Base-by-base conservation (phyloP, 345 rosid genomes). In the Punica granatum region DNA sequence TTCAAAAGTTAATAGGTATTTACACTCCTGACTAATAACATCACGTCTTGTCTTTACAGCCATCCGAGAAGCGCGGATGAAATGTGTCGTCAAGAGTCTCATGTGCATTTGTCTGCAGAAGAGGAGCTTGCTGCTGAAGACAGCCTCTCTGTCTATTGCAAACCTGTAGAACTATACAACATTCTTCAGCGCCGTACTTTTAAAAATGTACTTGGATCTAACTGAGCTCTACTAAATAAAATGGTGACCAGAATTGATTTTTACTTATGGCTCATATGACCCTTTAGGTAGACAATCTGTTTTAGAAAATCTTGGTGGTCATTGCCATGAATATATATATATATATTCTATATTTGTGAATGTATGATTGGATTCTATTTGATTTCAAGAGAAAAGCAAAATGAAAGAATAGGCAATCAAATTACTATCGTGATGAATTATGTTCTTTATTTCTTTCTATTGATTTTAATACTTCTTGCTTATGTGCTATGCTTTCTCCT, bases 161-260 rank as follows among this genome's bases (percentile, higher is more conserved):
- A 92, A 80, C 98, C 98, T 74, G 98, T 95, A 12, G 99, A 95
- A 67, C 88, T 95, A 72, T 92, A 92, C 83, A 95, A 92, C 71
- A 90, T 90, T 68, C 88, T 95, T 68, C 98, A 92, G 69, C 90
- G 99, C 11, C 97, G 98, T 26, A 82, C 92, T 19, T 43, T 76
- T n/a, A 76, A 84, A 78, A 90, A 86, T 78, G 99, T 89, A 88
- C 68, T n/a, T 60, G 53, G 66, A 69, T 72, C 10, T 7, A 60
- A 69, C 62, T 8, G 58, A 56, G 60, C n/a, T 60, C 8, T 35
- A 35, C 30, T 2, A 46, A 15, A 46, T 21, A 46, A 15, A 3
- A 46, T 46, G 51, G n/a, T n/a, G n/a, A 46, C 19, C 51, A 46
- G 4, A 23, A 23, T 46, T 46, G 23, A 46, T 16, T 16, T 46